phyloP scores from a whole-genome alignment of 1,284 basidiomycete genomes.

The Spongiforma sp. region DNA sequence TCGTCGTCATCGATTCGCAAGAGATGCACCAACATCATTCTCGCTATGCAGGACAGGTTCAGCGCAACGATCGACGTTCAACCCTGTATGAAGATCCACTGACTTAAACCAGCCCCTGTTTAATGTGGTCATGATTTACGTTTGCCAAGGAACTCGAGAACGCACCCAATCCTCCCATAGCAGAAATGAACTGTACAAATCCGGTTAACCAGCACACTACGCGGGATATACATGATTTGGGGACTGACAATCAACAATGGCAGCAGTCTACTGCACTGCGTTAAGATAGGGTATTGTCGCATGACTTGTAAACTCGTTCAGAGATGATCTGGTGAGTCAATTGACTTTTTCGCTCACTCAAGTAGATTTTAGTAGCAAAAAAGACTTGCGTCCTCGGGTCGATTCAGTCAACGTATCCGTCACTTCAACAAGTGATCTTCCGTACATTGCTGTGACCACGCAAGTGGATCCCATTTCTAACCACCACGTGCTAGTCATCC shows the following conservation, averaged over 20 bases:
- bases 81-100: background rate
- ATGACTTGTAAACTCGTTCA: slow-evolving; percentile 7
- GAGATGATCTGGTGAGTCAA: background rate
- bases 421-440: background rate
- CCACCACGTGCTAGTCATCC: slow-evolving; percentile 3
- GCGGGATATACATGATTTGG: background rate
- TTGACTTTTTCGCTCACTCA: slow-evolving; percentile 7
- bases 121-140: background rate
- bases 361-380: slow-evolving; percentile 13
- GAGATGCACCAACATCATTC: slow-evolving; percentile 3
- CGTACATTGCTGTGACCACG: slow-evolving; percentile 8
- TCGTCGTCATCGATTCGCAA: too few relatives aligned
- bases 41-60: slow-evolving; percentile 2
- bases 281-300: slow-evolving; percentile 13
- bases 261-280: background rate
- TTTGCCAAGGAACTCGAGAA: background rate
- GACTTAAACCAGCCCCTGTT: slow-evolving; percentile 15
- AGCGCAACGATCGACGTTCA: background rate
- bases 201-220: background rate
- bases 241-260: slow-evolving; percentile 13
- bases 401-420: background rate
- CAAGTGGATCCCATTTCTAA: slow-evolving; percentile 8
- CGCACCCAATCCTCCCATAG: slow-evolving; percentile 6
- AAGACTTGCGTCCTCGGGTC: slow-evolving; percentile 10
- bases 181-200: slow-evolving; percentile 1